phyloP scores from a whole-genome alignment of 768 basidiomycete genomes.

The Brasilioporus rufonigricans region DNA sequence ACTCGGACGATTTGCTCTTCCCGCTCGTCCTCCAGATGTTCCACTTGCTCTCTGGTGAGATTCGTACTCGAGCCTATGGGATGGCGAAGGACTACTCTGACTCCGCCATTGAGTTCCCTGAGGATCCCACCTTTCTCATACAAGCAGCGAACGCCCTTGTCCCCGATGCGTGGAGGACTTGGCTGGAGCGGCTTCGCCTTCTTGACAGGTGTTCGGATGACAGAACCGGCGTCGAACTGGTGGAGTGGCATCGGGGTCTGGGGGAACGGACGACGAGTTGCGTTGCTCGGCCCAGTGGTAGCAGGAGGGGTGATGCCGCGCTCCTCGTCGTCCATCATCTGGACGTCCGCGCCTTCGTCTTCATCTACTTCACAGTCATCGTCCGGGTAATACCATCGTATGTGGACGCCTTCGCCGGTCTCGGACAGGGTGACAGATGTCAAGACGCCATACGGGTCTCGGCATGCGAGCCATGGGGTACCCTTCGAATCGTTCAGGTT shows the following conservation, averaged over 20 bases:
- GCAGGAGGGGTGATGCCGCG: constrained; percentile 16
- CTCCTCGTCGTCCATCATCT: constrained; percentile 16
- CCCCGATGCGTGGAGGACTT: constrained; percentile 31
- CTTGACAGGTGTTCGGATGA: constrained; percentile 30
- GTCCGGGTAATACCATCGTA: constrained; percentile 20
- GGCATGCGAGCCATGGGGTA: constrained; percentile 20
- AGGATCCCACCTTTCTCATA: constrained; percentile 15
- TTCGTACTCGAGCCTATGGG: constrained; percentile 22
- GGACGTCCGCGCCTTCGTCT: constrained; percentile 1
- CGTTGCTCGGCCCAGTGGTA: background rate
- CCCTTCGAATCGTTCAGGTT: background rate
- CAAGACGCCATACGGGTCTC: constrained; percentile 11
- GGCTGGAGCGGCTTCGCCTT: constrained; percentile 24
- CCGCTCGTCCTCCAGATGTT: constrained; percentile 12
- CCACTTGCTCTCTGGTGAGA: constrained; percentile 26
- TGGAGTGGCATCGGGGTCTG: constrained; percentile 20
- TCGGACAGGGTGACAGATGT: constrained; percentile 18
- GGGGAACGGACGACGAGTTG: constrained; percentile 4
- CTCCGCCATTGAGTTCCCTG: constrained; percentile 10
- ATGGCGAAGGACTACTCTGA: constrained; percentile 22
- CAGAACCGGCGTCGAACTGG: constrained; percentile 31
- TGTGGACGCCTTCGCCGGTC: constrained; percentile 20
- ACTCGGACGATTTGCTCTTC: constrained; percentile 6
- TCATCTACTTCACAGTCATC: constrained; percentile 7
- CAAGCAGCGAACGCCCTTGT: constrained; percentile 24